These are phyloP conservation scores for Mayamaea pseudoterrestris DNA, from an alignment of 108 stramenopile species.

Conservation along the genomic window DNA sequence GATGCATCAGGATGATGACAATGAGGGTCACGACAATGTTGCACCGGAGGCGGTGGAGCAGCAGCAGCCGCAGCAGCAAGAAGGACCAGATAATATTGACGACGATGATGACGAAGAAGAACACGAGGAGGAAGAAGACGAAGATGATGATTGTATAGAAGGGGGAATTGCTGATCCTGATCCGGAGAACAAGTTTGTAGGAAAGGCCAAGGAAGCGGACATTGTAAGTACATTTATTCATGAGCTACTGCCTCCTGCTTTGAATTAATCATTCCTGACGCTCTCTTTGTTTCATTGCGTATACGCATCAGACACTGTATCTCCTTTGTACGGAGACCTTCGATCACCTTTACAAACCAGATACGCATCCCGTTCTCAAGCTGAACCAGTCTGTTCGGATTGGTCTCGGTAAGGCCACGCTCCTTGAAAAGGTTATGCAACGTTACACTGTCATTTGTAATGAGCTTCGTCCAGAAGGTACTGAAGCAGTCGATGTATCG, in stretches of 20 bases:
- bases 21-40: too few relatives aligned
- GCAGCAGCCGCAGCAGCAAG: too few relatives aligned
- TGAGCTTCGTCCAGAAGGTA: slow-evolving; percentile 9
- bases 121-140: slow-evolving; percentile 15
- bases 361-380: slow-evolving; percentile 47
- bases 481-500: not conserved
- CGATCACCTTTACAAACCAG: slow-evolving; percentile 26
- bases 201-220: slow-evolving; percentile 16
- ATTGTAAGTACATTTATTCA: slow-evolving; percentile 12
- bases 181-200: slow-evolving; percentile 1
- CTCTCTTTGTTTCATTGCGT: not conserved
- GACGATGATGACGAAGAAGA: slow-evolving; percentile 14
- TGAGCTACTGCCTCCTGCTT: not conserved
- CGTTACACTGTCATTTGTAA: slow-evolving; percentile 61
- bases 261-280: not conserved
- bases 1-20: too few relatives aligned
- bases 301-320: slow-evolving; percentile 7
- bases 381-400: slow-evolving; percentile 49
- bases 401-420: slow-evolving; percentile 61
- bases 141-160: slow-evolving; percentile 11
- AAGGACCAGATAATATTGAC: too few relatives aligned
- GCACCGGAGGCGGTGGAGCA: too few relatives aligned
- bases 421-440: slow-evolving; percentile 42
- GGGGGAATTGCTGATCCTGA: slow-evolving; percentile 10
- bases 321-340: slow-evolving; percentile 35